Conservation (phyloP, 2,329 filamentous ascomycete species). For the Trichoderma harzianum region DNA sequence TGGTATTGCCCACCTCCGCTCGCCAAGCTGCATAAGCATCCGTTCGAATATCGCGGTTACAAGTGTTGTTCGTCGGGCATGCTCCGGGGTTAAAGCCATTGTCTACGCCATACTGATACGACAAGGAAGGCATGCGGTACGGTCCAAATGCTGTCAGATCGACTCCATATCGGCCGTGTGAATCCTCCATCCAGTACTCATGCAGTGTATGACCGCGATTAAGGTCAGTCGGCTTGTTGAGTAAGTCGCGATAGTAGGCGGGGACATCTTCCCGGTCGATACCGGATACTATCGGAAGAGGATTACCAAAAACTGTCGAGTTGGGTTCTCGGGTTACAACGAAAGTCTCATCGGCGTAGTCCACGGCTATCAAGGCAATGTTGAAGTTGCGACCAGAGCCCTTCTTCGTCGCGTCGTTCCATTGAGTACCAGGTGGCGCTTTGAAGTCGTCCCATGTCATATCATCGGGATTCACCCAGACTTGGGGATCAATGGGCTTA, state of each 20-base stretch:
- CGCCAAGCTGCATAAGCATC: slow-evolving; percentile 50
- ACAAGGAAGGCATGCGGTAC: slow-evolving; percentile 45
- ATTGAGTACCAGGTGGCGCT: slow-evolving; percentile 45
- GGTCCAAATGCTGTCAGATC: slow-evolving; percentile 51
- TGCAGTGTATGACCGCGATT: slow-evolving; percentile 52
- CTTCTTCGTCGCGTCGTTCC: slow-evolving; percentile 42
- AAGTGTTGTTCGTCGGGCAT: slow-evolving; percentile 42
- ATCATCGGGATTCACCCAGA: slow-evolving; percentile 51
- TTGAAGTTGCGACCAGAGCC: slow-evolving; percentile 52
- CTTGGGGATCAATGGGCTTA: slow-evolving; percentile 47
- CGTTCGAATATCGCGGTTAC: slow-evolving; percentile 46
- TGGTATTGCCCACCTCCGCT: slow-evolving; percentile 48
- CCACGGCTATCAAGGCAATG: slow-evolving; percentile 51
- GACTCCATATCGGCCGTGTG: slow-evolving; percentile 49
- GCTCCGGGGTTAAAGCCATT: slow-evolving; percentile 46
- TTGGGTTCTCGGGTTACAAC: slow-evolving; percentile 43
- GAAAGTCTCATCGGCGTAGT: slow-evolving; percentile 49
- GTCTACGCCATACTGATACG: slow-evolving; percentile 51
- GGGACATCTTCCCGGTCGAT: slow-evolving; percentile 46
- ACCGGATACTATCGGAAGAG: slow-evolving; percentile 41
- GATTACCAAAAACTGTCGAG: slow-evolving; percentile 50
- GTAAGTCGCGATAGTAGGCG: slow-evolving; percentile 47
- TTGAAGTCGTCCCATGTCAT: slow-evolving; percentile 52
- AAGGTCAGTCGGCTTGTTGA: slow-evolving; percentile 48
- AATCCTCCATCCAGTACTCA: slow-evolving; percentile 58